Evolutionary conservation across 2,329 filamentous ascomycete species (phyloP), one percentile per base, ranked within the genome.

Genomic region (Sphaerulina populicola): DNA sequence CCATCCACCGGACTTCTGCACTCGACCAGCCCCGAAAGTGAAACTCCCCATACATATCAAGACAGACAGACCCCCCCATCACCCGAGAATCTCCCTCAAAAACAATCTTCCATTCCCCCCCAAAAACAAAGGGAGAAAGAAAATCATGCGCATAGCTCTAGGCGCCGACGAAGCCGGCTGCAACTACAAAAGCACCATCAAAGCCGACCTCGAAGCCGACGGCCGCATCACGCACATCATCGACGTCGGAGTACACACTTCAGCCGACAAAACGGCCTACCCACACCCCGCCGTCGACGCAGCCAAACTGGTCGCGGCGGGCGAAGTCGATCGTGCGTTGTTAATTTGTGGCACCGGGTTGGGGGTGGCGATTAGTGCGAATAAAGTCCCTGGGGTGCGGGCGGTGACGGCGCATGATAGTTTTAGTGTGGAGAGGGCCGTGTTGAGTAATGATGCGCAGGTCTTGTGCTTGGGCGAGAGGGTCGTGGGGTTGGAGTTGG

Each of bases 371-470:
- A 94, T 94, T 66, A 74, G 80, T n/a, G 88, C 88, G 59, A 94
- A 94, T 76, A 94, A 94, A 69, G 81, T 94, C 57, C 83, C 82
- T 51, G 88, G 88, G 5, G 81, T 94, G 55, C 76, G 88, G 21
- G 88, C 88, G n/a, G 88, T 94, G 14, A 94, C 88, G 4, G 88
- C 88, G 1, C 88, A 94, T 68, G 88, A 94, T 66, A 83, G 82
- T 59, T 94, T 90, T 74, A 83, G 79, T 50, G 86, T 94, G 5
- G 88, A 94, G 76, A 74, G 87, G 44, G 82, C 85, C 15, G 79
- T 94, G 9, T 71, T 91, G 63, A 88, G 84, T 72, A 94, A 94
- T 68, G 83, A 94, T 66, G 86, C 87, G 2, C 88, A 94, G 71
- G 87, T 94, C 30, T 72, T 94, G 55, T 94, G 88, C 67, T 83